These are phyloP conservation scores for Blastobotrys petasosporus DNA, from an alignment of 1,139 yeast genomes.

Conservation along the genomic window DNA sequence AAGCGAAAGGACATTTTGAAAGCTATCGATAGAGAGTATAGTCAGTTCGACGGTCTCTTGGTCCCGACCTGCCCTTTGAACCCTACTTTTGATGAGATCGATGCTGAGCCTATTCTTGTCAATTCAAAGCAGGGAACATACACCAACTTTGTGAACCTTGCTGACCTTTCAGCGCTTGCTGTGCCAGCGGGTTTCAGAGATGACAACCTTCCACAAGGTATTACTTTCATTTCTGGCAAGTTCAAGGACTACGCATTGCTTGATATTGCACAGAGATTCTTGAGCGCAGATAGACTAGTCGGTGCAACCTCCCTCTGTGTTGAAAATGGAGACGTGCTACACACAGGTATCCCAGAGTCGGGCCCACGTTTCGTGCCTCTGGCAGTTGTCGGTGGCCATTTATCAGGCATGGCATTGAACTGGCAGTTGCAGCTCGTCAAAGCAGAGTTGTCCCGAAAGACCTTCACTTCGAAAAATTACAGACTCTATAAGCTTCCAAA, in stretches of 20 bases:
- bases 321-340: constrained; percentile 38
- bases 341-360: constrained; percentile 36
- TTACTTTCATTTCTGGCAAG: constrained; percentile 73
- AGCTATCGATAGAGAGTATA: constrained; percentile 50
- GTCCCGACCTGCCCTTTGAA: constrained; percentile 94
- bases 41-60: constrained; percentile 63
- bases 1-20: constrained; percentile 71
- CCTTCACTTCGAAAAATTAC: constrained; percentile 69
- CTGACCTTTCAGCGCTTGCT: constrained; percentile 87
- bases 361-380: constrained; percentile 45
- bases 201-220: constrained; percentile 87
- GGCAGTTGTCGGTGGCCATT: constrained; percentile 96
- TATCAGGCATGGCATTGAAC: constrained; percentile 80
- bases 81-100: constrained; percentile 70
- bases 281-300: constrained; percentile 44
- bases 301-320: constrained; percentile 39
- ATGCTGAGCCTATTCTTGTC: constrained; percentile 68
- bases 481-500: constrained; percentile 77
- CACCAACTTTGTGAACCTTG: constrained; percentile 92
- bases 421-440: constrained; percentile 88
- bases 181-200: constrained; percentile 80
- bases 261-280: constrained; percentile 70
- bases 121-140: constrained; percentile 93
- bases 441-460: constrained; percentile 62
- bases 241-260: constrained; percentile 85